phyloP scores from a whole-genome alignment of 768 basidiomycete species.

The Suillus americanus region DNA sequence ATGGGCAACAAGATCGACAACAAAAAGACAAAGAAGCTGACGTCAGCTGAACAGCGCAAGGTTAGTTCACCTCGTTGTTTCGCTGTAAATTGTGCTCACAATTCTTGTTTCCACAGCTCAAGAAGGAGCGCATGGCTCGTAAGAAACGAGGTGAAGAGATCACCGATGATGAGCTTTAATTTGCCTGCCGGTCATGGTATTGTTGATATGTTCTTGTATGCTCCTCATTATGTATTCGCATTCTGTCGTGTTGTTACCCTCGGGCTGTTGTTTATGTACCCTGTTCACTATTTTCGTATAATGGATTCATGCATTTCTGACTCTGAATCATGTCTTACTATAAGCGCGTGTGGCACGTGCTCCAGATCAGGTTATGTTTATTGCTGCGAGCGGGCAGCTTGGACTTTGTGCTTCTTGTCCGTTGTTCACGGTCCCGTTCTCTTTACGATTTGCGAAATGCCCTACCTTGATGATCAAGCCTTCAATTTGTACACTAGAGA shows the following conservation, averaged over 20 bases:
- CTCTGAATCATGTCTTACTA: background rate
- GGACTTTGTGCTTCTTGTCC: background rate
- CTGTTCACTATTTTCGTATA: slow-evolving; percentile 19
- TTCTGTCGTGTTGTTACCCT: slow-evolving; percentile 6
- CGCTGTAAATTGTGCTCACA: slow-evolving; percentile 13
- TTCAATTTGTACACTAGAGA: slow-evolving; percentile 26
- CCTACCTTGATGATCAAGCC: slow-evolving; percentile 20
- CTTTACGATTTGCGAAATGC: slow-evolving; percentile 30
- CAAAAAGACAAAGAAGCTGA: slow-evolving; percentile 87
- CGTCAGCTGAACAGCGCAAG: slow-evolving; percentile 82
- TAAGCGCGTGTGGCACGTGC: slow-evolving; percentile 4
- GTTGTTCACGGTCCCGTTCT: background rate
- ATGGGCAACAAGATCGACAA: slow-evolving; percentile 95
- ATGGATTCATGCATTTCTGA: slow-evolving; percentile 13
- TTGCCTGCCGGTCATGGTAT: background rate
- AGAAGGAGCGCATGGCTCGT: slow-evolving; percentile 95
- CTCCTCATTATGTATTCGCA: slow-evolving; percentile 8
- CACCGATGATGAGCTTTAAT: slow-evolving; percentile 57
- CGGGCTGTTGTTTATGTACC: slow-evolving; percentile 20
- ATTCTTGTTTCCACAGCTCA: slow-evolving; percentile 38
- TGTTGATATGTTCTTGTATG: slow-evolving; percentile 11
- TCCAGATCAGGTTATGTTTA: background rate
- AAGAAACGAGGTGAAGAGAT: slow-evolving; percentile 85
- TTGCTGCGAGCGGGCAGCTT: slow-evolving; percentile 1
- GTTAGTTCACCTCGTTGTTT: slow-evolving; percentile 29